Conservation (phyloP, 2,329 filamentous ascomycete species). For the Phaeoacremonium minimum region DNA sequence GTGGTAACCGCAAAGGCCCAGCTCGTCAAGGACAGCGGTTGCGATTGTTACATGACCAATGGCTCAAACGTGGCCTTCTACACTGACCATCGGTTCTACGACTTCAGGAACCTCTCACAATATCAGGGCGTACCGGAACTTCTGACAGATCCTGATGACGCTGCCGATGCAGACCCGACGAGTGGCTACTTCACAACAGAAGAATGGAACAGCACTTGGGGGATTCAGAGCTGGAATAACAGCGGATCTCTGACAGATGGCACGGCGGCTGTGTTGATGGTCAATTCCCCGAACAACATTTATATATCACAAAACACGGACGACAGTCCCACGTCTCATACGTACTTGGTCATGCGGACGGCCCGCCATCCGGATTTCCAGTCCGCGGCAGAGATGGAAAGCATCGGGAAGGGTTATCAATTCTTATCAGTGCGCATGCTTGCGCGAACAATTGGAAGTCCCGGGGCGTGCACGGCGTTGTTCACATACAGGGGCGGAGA, state of each 20-base stretch:
- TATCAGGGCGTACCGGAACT: constrained; percentile 30
- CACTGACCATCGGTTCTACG: constrained; percentile 41
- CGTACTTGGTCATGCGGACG: constrained; percentile 44
- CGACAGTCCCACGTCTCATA: constrained; percentile 26
- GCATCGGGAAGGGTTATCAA: constrained; percentile 26
- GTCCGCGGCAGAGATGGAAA: constrained; percentile 43
- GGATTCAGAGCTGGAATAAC: constrained; percentile 32
- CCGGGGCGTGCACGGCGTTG: constrained; percentile 46
- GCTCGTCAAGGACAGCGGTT: constrained; percentile 27
- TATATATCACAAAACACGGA: constrained; percentile 40
- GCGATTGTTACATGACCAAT: constrained; percentile 45
- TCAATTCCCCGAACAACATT: constrained; percentile 27
- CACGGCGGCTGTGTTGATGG: constrained; percentile 18
- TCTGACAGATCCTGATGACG: constrained; percentile 20
- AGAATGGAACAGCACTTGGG: constrained; percentile 31
- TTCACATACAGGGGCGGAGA: constrained; percentile 43
- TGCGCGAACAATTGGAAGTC: constrained; percentile 40
- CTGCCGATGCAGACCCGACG: constrained; percentile 21
- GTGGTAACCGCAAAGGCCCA: constrained; percentile 6
- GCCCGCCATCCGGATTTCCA: constrained; percentile 37
- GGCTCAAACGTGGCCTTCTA: constrained; percentile 37
- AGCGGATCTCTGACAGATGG: constrained; percentile 13
- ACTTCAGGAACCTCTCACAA: constrained; percentile 38
- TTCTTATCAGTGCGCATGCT: constrained; percentile 44
- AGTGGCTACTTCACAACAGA: constrained; percentile 33